Base-by-base conservation (phyloP, 805 yeast species). In the Starmerella vitae region DNA sequence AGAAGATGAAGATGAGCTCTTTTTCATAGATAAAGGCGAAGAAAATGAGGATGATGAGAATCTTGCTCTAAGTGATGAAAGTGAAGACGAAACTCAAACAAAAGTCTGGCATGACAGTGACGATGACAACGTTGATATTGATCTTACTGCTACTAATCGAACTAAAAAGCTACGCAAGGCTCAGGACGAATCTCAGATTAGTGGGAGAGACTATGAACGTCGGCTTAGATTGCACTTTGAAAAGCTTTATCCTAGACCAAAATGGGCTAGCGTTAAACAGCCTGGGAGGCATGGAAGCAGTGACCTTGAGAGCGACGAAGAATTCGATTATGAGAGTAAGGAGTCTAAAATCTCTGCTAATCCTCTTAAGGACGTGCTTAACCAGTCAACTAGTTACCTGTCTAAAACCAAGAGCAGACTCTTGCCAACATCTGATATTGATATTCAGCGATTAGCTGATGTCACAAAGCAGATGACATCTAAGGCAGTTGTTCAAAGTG, bases 51-150 rank as follows among this genome's bases (percentile, higher is more conserved):
- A 53, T 3, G 50, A 49, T 9, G 66, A 27, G 7, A 27, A 17
- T 17, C 10, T 10, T 7, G 8, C 7, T 6, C 17, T 66, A 39
- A 45, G 37, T 19, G 60, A 48, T 19, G 41, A 33, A 8, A 41
- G 37, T 6, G 49, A 46, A 14, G 60, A 55, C 5, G 34, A 8
- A 10, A 60, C 55, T 13, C 57, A 50, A n/a, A n/a, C n/a, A n/a
- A n/a, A n/a, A n/a, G 40, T 38, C 3, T 91, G 98, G 98, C 58
- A 58, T 13, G 98, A 91, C 61, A 78, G 93, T 42, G 97, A 86
- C 53, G 98, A 91, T 57, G 97, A 86, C 45, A 66, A 66, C 32
- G 49, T 81, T 20, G 61, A 63, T 17, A 67, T 88, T 5, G 72
- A 91, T 1, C 59, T 91, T 22, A 54, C 65, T 13, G 57, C 70